These are phyloP conservation scores for Tieghemiomyces parasiticus DNA, from an alignment of 192 early-diverging fungal genomes.

Conservation along the genomic window DNA sequence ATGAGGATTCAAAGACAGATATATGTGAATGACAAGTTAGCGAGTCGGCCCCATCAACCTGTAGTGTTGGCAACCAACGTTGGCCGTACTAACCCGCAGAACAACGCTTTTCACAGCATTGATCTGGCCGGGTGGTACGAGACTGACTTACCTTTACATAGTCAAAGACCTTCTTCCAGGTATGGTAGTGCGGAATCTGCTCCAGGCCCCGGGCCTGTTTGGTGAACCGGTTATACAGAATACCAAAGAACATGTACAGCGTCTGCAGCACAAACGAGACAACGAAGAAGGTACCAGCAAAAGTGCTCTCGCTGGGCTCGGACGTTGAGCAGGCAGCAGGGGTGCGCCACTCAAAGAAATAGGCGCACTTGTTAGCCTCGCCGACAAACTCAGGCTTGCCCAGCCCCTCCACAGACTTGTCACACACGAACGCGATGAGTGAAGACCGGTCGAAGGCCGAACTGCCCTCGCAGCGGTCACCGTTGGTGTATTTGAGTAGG, in stretches of 20 bases:
- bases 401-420: conserved; percentile 8
- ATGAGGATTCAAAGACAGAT: not conserved
- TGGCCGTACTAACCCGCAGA: no score
- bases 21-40: no score
- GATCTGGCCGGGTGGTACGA: not conserved
- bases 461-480: conserved; percentile 19
- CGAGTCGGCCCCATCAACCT: no score
- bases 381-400: conserved; percentile 27
- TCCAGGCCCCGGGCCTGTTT: conserved; percentile 32
- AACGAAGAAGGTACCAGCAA: conserved; percentile 17
- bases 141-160: conserved; percentile 12
- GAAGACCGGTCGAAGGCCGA: conserved; percentile 19
- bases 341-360: conserved; percentile 37
- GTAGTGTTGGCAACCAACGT: no score
- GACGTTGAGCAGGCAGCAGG: conserved; percentile 19
- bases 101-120: no score
- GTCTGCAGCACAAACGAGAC: conserved; percentile 23
- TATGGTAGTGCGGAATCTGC: conserved; percentile 33
- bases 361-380: conserved; percentile 25
- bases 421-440: conserved; percentile 26
- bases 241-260: conserved; percentile 33
- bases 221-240: conserved; percentile 33
- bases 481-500: conserved; percentile 23
- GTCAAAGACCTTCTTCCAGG: conserved; percentile 27
- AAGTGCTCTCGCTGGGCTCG: conserved; percentile 1